A percentile compares a stretch with the other conserved stretches of the same genome.
Evolutionary conservation across 2,329 filamentous ascomycete genomes (phyloP).

Genomic region (Venturia asperata): DNA sequence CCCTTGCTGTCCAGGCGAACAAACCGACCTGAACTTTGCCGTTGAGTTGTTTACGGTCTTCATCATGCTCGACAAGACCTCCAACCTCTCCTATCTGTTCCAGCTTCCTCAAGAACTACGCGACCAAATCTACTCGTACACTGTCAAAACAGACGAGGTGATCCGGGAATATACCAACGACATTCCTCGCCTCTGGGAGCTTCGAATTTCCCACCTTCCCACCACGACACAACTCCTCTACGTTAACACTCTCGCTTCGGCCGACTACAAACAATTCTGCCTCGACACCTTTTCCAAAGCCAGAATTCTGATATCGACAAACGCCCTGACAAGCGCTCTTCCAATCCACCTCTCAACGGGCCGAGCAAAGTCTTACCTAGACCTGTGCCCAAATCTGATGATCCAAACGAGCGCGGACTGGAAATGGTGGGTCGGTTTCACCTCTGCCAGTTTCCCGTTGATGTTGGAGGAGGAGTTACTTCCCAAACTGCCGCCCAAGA

Average conservation of each 20-base stretch:
- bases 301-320: not conserved
- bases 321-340: not conserved
- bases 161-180: not conserved
- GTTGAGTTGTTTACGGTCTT: too few relatives aligned
- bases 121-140: constrained; percentile 18
- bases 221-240: not conserved
- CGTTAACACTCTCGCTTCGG: not conserved
- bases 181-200: not conserved
- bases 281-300: not conserved
- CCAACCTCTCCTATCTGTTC: not conserved
- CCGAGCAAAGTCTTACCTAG: not conserved
- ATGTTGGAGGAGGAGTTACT: constrained; percentile 1
- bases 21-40: not conserved
- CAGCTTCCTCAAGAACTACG: constrained; percentile 18
- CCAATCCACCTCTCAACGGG: not conserved
- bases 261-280: constrained; percentile 9
- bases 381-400: not conserved
- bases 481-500: not conserved
- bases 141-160: not conserved
- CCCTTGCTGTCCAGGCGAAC: not conserved
- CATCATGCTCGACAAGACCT: not conserved
- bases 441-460: not conserved
- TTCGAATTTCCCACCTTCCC: not conserved
- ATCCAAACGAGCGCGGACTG: constrained; percentile 8
- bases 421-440: constrained; percentile 11